Percentiles rank a stretch among this genome's conserved stretches.
phyloP scores from a whole-genome alignment of 441 rosid genomes.

The California macrophylla region DNA sequence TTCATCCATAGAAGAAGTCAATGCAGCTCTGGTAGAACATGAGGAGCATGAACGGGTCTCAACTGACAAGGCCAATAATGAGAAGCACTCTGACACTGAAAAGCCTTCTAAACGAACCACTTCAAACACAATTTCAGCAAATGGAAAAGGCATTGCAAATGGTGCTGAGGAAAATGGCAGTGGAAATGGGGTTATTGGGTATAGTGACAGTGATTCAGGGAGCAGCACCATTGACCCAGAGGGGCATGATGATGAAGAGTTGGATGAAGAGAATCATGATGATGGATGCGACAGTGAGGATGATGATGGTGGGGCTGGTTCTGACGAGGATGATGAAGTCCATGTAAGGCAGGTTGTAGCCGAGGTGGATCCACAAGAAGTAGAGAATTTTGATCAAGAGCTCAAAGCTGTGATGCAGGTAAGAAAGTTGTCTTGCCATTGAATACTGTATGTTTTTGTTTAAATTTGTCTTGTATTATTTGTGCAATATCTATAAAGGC shows the following conservation, averaged over 20 bases:
- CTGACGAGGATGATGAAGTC: slow-evolving; percentile 86
- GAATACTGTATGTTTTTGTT: not conserved
- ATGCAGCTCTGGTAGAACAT: slow-evolving; percentile 61
- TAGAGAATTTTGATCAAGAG: slow-evolving; percentile 74
- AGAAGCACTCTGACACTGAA: slow-evolving; percentile 55
- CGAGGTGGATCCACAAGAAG: slow-evolving; percentile 73
- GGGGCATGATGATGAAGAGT: slow-evolving; percentile 63
- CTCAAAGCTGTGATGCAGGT: slow-evolving; percentile 80
- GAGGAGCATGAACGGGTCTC: slow-evolving; percentile 69
- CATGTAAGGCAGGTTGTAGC: slow-evolving; percentile 74
- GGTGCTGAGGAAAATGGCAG: slow-evolving; percentile 66
- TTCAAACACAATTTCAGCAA: slow-evolving; percentile 34
- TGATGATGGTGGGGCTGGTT: slow-evolving; percentile 70
- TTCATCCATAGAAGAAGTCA: slow-evolving; percentile 69
- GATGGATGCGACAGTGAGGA: slow-evolving; percentile 65
- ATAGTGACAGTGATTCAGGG: slow-evolving; percentile 76
- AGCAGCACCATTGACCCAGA: slow-evolving; percentile 62
- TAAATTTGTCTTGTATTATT: not conserved
- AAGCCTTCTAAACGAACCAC: slow-evolving; percentile 39
- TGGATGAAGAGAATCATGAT: slow-evolving; percentile 75
- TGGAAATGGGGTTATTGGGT: slow-evolving; percentile 44
- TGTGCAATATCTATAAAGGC: not conserved
- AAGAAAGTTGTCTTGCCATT: slow-evolving; percentile 18
- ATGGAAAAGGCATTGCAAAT: slow-evolving; percentile 37
- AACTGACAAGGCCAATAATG: slow-evolving; percentile 44